phyloP scores from a whole-genome alignment of 176 grass and related monocot species.

The Puccinellia tenuiflora region DNA sequence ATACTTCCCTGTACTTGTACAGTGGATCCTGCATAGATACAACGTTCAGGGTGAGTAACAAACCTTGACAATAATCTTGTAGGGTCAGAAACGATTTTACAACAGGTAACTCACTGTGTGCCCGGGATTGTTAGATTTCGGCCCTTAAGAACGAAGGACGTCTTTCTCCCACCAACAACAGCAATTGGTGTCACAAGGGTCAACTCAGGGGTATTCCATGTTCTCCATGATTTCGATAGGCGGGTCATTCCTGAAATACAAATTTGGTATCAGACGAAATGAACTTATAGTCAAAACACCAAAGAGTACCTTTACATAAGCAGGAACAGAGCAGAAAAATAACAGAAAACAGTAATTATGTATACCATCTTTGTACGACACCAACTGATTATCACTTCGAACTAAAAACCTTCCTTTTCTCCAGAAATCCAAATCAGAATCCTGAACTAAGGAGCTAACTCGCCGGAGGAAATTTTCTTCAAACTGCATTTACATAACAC shows the following conservation, averaged over 20 bases:
- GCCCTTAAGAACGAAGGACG: constrained; percentile 75
- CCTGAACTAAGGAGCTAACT: constrained; percentile 61
- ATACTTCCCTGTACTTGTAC: constrained; percentile 83
- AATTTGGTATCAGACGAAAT: constrained; percentile 15
- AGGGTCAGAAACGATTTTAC: not conserved
- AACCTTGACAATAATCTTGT: not conserved
- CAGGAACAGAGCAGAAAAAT: not conserved
- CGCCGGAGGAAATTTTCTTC: constrained; percentile 72
- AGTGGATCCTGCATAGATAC: constrained; percentile 71
- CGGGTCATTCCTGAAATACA: constrained; percentile 59
- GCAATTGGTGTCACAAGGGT: constrained; percentile 85
- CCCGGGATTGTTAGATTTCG: constrained; percentile 89
- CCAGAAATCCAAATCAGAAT: constrained; percentile 84
- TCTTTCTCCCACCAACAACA: constrained; percentile 72
- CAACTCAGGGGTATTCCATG: constrained; percentile 94
- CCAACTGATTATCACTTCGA: constrained; percentile 72
- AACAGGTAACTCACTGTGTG: constrained; percentile 65
- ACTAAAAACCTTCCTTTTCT: constrained; percentile 86
- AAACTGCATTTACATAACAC: constrained; percentile 52
- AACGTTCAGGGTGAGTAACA: not conserved
- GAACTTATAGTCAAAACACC: not conserved
- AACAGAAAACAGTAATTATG: not conserved
- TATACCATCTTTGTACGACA: constrained; percentile 91
- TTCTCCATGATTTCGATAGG: constrained; percentile 90
- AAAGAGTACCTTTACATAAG: not conserved